Percentiles rank a stretch among this genome's conserved stretches.
Evolutionary conservation across 371 early-diverging fungal species (phyloP).

Genomic region (Saksenaea vasiformis): DNA sequence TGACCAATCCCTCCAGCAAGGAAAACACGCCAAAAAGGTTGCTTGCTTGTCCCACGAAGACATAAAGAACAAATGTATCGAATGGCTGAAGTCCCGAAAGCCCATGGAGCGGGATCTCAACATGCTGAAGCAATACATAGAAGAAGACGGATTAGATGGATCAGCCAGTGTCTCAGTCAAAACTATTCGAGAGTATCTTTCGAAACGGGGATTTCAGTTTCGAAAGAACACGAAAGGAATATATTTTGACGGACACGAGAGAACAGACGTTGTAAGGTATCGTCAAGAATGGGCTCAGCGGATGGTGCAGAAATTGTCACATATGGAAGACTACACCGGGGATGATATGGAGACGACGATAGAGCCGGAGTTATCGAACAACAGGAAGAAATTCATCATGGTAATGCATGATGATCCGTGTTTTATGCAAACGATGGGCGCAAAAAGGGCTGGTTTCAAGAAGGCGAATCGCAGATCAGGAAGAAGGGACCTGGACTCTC

Average conservation of each 20-base stretch:
- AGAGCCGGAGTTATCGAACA: neutral
- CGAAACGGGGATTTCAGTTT: slow-evolving; percentile 17
- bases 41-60: neutral
- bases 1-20: slow-evolving; percentile 3
- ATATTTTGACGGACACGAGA: too few species aligned
- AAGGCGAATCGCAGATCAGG: too few species aligned
- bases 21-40: neutral
- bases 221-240: too few species aligned
- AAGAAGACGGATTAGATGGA: neutral
- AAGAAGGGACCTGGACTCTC: too few species aligned
- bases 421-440: slow-evolving; percentile 18
- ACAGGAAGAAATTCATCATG: slow-evolving; percentile 6
- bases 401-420: slow-evolving; percentile 14
- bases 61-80: neutral
- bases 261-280: slow-evolving; percentile 14
- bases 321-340: too few species aligned
- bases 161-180: neutral
- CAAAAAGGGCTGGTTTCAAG: slow-evolving; percentile 2
- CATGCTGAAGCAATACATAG: neutral
- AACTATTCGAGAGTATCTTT: slow-evolving; percentile 3
- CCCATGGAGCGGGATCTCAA: too few species aligned
- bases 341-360: too few species aligned
- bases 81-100: neutral
- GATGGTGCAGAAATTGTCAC: neutral
- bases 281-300: slow-evolving; percentile 8